Conservation (phyloP, 495 filamentous ascomycete species). For the Gamarada debralockiae region DNA sequence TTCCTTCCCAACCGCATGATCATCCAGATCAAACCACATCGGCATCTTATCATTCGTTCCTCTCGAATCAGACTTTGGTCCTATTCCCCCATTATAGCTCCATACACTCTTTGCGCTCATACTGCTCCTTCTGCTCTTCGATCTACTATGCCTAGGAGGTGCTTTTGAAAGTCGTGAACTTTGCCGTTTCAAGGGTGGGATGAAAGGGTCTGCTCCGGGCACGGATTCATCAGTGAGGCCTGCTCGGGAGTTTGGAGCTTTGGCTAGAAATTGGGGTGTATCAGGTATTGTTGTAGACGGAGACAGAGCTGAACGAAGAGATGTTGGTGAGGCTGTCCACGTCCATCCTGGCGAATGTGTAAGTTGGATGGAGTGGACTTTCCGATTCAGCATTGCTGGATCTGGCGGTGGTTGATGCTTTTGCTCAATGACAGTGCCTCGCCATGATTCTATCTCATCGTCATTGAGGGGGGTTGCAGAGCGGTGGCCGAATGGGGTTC, state of each 20-base stretch:
- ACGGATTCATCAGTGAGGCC: slow-evolving; percentile 25
- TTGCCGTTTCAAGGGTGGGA: slow-evolving; percentile 20
- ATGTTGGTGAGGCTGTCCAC: slow-evolving; percentile 12
- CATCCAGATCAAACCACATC: slow-evolving; percentile 18
- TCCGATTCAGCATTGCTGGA: slow-evolving; percentile 1
- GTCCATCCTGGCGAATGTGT: slow-evolving; percentile 13
- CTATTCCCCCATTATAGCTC: slow-evolving; percentile 3
- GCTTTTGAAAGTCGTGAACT: slow-evolving; percentile 21
- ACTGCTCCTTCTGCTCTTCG: slow-evolving; percentile 22
- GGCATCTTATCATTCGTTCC: slow-evolving; percentile 4
- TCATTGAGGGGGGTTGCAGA: slow-evolving; percentile 25
- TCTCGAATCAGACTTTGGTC: too few relatives aligned
- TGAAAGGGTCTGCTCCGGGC: slow-evolving; percentile 24
- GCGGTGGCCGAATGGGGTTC: slow-evolving; percentile 16
- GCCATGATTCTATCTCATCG: slow-evolving; percentile 24
- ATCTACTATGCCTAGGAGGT: slow-evolving; percentile 14
- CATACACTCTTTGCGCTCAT: slow-evolving; percentile 21
- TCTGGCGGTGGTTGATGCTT: background rate
- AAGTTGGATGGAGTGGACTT: slow-evolving; percentile 5
- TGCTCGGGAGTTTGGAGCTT: slow-evolving; percentile 23
- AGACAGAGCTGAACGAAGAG: slow-evolving; percentile 1
- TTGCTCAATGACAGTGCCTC: slow-evolving; percentile 6
- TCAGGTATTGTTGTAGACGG: slow-evolving; percentile 1
- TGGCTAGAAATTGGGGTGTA: slow-evolving; percentile 11
- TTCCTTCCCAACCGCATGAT: slow-evolving; percentile 6